phyloP scores from a whole-genome alignment of 169 alveolate species.

The Plasmodium malariae region DNA sequence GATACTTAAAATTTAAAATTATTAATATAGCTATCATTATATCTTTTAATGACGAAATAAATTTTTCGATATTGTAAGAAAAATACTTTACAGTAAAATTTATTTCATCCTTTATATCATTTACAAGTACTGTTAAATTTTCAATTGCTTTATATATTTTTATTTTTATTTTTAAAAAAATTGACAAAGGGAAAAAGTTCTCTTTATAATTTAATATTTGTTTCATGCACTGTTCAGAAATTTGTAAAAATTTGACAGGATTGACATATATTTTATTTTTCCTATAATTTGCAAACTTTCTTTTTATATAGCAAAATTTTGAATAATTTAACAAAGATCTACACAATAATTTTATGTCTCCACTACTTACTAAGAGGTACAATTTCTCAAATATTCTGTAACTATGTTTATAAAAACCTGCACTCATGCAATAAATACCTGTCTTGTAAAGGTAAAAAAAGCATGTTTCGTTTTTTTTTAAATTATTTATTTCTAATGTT shows the following conservation, averaged over 20 bases:
- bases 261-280: slow-evolving; percentile 5
- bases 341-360: slow-evolving; percentile 62
- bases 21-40: slow-evolving; percentile 25
- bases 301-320: slow-evolving; percentile 50
- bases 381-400: slow-evolving; percentile 39
- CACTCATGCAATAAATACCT: slow-evolving; percentile 44
- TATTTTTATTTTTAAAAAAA: slow-evolving; percentile 49
- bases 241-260: slow-evolving; percentile 27
- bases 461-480: slow-evolving; percentile 29
- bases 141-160: slow-evolving; percentile 51
- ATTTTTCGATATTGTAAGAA: slow-evolving; percentile 38
- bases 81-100: slow-evolving; percentile 63
- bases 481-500: slow-evolving; percentile 29
- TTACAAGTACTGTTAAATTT: slow-evolving; percentile 32
- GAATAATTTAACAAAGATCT: slow-evolving; percentile 37
- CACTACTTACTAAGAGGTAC: slow-evolving; percentile 6
- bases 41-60: slow-evolving; percentile 30
- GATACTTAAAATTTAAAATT: slow-evolving; percentile 24
- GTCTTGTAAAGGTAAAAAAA: slow-evolving; percentile 49
- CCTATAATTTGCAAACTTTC: background rate
- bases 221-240: slow-evolving; percentile 59
- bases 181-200: slow-evolving; percentile 34
- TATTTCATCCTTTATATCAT: slow-evolving; percentile 71
- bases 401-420: slow-evolving; percentile 57
- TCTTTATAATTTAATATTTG: slow-evolving; percentile 25